Base-by-base conservation (phyloP, 1,139 yeast species). In the Yamadazyma dushanensis region DNA sequence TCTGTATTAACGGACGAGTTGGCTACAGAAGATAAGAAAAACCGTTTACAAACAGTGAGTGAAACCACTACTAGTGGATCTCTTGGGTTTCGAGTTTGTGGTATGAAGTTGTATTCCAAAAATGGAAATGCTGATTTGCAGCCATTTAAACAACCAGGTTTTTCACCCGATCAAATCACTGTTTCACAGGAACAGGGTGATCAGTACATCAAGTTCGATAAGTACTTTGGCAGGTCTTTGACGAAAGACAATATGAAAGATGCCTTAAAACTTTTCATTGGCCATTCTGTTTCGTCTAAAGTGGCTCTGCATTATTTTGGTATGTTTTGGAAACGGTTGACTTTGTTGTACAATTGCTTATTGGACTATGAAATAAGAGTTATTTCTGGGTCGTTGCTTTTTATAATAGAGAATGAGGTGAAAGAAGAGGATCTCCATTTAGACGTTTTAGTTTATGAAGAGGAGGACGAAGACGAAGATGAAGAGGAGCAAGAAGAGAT, bases 381-480 rank as follows among this genome's bases (percentile, higher is more conserved):
- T 54, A 67, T 79, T 23, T 83, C 96, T 0, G 82, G 88, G 2
- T 85, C 96, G 31, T 61, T 92, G 5, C 63, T 92, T 17, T 75
- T 90, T 39, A 72, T 83, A 0, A 84, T 75, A 53, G 98, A 92
- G 53, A 81, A 80, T 37, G 90, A 84, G 52, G 41, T 87, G 83
- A 56, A 61, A 11, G 44, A 46, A 4, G 45, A 50, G 1, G 46
- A 40, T 18, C 27, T 43, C 16, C 45, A 41, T 8, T 38, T 49
- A 2, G 56, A 56, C 38, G 58, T 72, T 54, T 63, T 72, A 8
- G 21, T 23, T 1, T 10, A 46, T 10, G 62, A 54, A 8, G 62
- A 53, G 5, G 60, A 56, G 10, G 61, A 59, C 15, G 61, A 54
- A 10, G 62, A 59, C 0, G 68, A 61, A 1, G 63, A 54, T 2